These are phyloP conservation scores for Plasmodium vivax DNA, from an alignment of 169 alveolate species.

Conservation along the genomic window DNA sequence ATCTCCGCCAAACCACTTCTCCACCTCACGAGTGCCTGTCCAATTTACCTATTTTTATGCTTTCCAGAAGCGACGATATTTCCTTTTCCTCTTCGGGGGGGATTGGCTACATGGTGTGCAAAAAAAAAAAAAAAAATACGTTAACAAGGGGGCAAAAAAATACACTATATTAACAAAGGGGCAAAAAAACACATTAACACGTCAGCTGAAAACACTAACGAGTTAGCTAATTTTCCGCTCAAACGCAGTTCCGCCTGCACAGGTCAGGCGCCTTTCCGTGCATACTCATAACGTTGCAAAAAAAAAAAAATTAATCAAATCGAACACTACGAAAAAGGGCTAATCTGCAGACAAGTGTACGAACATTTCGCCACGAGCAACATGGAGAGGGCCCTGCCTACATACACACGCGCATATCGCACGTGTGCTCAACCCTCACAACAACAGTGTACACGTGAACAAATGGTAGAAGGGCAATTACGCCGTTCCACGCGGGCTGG, in stretches of 20 bases:
- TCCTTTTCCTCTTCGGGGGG: conserved; percentile 73
- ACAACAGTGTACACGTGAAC: not conserved
- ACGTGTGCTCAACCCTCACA: not conserved
- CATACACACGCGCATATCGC: not conserved
- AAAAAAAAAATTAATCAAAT: not conserved
- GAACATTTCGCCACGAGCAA: not conserved
- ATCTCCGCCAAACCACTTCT: not conserved
- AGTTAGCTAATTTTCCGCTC: not conserved
- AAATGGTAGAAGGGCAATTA: not conserved
- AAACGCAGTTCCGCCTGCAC: not conserved
- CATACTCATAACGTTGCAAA: not conserved
- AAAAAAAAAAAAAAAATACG: not conserved
- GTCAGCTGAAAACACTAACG: not conserved
- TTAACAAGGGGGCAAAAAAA: not conserved
- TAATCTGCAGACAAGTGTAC: not conserved
- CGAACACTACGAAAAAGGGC: not conserved
- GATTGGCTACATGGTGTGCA: conserved; percentile 36
- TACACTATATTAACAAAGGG: not conserved
- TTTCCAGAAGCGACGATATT: conserved; percentile 64
- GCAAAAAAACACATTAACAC: not conserved
- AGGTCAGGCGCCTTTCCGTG: not conserved
- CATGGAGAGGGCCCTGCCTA: not conserved
- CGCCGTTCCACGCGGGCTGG: not conserved
- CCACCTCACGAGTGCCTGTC: not conserved
- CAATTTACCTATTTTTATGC: conserved; percentile 71